Base-by-base conservation (phyloP, 148 eudicot genomes). In the Chenopodium quinoa region DNA sequence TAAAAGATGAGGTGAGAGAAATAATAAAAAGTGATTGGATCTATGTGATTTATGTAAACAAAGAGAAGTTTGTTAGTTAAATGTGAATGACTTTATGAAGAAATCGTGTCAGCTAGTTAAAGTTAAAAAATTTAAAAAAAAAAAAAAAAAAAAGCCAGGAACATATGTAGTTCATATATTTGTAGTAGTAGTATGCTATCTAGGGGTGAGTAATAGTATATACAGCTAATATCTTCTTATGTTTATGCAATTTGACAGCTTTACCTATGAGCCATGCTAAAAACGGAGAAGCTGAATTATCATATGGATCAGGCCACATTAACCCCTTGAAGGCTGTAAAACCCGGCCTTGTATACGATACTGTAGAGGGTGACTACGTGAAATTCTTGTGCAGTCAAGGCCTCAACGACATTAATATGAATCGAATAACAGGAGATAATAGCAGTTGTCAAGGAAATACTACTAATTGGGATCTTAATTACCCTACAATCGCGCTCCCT, bases 271-370 rank as follows among this genome's bases (percentile, higher is more conserved):
- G 74, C 20, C 50, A 56, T 40, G 44, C 44, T 7, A 13, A 64
- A 9, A 82, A 75, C 40, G 68, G 11, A 25, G 85, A 87, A 31
- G 84, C 78, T 4, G 89, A 87, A 44, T 82, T 87, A 62, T 84
- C 84, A 44, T 85, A 84, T 17, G 89, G 87, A 0, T 71, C 89
- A 52, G 87, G 89, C 63, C 87, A 85, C 58, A 73, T 85, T 48
- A 80, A 85, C 17, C 87, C 86, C 2, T 1, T 54, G n/a, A 87
- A 80, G 72, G 86, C 87, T 17, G 46, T 75, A 34, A n/a, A 84
- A n/a, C 89, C 89, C 12, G 86, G 89, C 11, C 77, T 87, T 60
- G 86, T 87, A 16, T 85, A 85, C 37, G 88, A 88, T 34, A 74
- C 72, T 6, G 75, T 25, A 4, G 82, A 44, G 32, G 9, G 7